phyloP scores from a whole-genome alignment of 2,329 filamentous ascomycete species.

The Botrytis byssoidea region DNA sequence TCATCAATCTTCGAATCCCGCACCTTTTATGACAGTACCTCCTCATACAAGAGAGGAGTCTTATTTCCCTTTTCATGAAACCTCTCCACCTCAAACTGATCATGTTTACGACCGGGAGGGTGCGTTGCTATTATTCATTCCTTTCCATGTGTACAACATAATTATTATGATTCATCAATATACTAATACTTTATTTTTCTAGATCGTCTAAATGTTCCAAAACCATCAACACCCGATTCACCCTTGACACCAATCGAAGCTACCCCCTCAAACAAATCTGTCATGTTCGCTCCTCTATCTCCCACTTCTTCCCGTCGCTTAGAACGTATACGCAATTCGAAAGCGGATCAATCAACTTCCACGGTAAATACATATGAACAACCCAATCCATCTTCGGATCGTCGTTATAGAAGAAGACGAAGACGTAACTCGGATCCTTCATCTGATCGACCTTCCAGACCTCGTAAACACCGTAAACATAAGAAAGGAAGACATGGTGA shows the following conservation, averaged over 20 bases:
- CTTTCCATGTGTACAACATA: constrained; percentile 8
- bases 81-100: constrained; percentile 30
- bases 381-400: constrained; percentile 16
- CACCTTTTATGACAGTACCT: constrained; percentile 21
- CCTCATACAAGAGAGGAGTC: constrained; percentile 20
- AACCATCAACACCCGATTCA: neutral
- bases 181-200: neutral
- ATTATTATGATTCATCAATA: neutral
- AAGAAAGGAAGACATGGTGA: constrained; percentile 23
- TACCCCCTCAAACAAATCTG: constrained; percentile 32
- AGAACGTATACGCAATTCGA: constrained; percentile 18
- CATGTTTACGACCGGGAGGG: constrained; percentile 29
- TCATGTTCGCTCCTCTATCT: constrained; percentile 38
- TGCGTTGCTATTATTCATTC: constrained; percentile 23
- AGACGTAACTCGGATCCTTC: constrained; percentile 36
- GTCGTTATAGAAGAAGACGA: constrained; percentile 26
- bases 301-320: constrained; percentile 32
- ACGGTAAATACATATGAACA: constrained; percentile 19
- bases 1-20: constrained; percentile 28
- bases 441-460: constrained; percentile 31
- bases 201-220: constrained; percentile 16
- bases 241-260: neutral
- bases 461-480: constrained; percentile 28
- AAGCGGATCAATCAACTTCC: constrained; percentile 8
- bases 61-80: constrained; percentile 36